Base-by-base conservation (phyloP, 129 eudicot genomes). In the Centaurea solstitialis region DNA sequence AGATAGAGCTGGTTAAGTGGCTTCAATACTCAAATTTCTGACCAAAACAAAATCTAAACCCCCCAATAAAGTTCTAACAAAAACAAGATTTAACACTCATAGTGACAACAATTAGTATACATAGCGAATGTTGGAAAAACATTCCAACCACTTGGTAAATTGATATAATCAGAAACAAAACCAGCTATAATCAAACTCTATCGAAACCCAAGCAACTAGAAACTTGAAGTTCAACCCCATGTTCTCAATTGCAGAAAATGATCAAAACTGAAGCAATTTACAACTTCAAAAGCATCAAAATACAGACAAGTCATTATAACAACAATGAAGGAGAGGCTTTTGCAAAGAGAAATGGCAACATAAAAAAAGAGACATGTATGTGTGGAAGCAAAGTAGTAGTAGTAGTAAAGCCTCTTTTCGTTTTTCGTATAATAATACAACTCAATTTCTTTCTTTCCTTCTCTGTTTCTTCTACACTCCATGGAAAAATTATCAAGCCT, bases 181-280 rank as follows among this genome's bases (percentile, higher is more conserved):
- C 96, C 28, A 93, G 91, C 83, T 26, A 91, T 79, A 77, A 87
- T 90, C n/a, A 97, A 91, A 9, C 98, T 97, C 90, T 26, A 26
- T 26, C 30, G 30, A 26, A 26, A 26, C 2, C 30, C 30, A 26
- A 26, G 30, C 30, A 26, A 26, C 30, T 26, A 26, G 30, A 26
- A 26, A 26, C 30, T 26, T 26, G 30, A 26, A 43, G 15, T 43
- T 7, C 0, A 43, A 43, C 59, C 59, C 59, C 59, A 1, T 3
- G 30, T 45, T 45, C 12, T 0, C 59, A 45, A 53, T 53, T 53
- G 65, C 65, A 50, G 62, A 50, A 15, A 50, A 3, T 13, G 59
- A 50, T 50, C 65, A 57, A 17, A 57, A 57, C 9, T 57, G 65
- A 57, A 57, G 64, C 22, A 53, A 53, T 15, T 53, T 53, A 53